These are phyloP conservation scores for Proliferodiscus dingleyae DNA, from an alignment of 2,329 filamentous ascomycete genomes.

Conservation along the genomic window DNA sequence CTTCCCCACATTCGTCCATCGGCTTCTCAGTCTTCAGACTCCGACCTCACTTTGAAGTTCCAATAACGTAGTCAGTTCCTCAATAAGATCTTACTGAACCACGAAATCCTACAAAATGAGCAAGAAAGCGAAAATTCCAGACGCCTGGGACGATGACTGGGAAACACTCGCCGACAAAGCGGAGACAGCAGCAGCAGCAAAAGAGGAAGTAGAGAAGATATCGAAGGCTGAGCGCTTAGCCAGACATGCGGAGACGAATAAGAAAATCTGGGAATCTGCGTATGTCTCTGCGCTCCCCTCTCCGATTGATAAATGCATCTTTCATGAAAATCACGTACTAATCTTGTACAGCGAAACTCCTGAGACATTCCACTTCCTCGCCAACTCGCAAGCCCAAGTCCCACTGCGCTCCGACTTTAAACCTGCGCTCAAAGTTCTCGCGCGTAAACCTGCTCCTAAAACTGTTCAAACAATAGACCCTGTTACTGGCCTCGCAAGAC, in stretches of 20 bases:
- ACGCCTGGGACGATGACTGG: conserved; percentile 92
- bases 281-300: conserved; percentile 43
- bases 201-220: conserved; percentile 34
- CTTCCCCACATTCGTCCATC: conserved; percentile 6
- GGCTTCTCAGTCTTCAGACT: not conserved
- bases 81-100: not conserved
- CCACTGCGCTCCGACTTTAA: conserved; percentile 71
- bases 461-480: conserved; percentile 55
- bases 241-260: conserved; percentile 77
- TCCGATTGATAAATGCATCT: conserved; percentile 9
- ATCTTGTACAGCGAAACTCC: conserved; percentile 51
- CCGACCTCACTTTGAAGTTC: not conserved
- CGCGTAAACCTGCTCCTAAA: conserved; percentile 67
- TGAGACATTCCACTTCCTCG: conserved; percentile 70
- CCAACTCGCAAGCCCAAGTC: conserved; percentile 53
- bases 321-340: not conserved
- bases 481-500: conserved; percentile 42
- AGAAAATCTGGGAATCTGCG: conserved; percentile 86
- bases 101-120: conserved; percentile 22
- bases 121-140: conserved; percentile 48
- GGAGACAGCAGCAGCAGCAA: conserved; percentile 23
- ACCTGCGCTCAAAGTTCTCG: conserved; percentile 76
- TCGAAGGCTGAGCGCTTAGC: conserved; percentile 74
- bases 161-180: conserved; percentile 66
- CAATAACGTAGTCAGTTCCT: not conserved